Conservation (phyloP, 345 rosid species). For the Noccaea caerulescens region DNA sequence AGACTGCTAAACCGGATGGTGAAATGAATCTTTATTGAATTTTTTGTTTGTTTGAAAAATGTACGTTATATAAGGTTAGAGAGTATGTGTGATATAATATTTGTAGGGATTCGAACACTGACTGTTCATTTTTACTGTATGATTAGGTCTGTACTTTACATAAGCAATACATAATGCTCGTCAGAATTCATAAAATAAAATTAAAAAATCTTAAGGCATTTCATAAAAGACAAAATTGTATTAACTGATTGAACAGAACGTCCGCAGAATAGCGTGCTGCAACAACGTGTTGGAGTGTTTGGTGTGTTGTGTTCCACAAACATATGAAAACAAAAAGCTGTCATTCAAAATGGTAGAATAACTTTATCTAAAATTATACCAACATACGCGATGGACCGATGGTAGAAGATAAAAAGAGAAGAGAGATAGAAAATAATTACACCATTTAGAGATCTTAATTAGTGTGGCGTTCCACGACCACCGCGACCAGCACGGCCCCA, state of each 20-base stretch:
- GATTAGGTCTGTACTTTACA: neutral
- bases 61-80: constrained; percentile 14
- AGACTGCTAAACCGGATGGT: neutral
- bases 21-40: constrained; percentile 1
- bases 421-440: too few species aligned
- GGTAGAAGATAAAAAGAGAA: too few species aligned
- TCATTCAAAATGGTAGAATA: neutral
- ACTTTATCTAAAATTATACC: neutral
- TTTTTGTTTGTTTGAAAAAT: neutral
- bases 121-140: neutral
- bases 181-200: too few species aligned
- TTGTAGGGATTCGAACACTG: neutral
- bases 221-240: neutral
- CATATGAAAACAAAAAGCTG: neutral
- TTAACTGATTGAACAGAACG: neutral
- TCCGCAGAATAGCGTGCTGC: too few species aligned
- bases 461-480: too few species aligned
- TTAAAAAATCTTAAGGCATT: neutral
- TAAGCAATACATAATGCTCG: neutral
- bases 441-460: too few species aligned
- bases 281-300: constrained; percentile 8
- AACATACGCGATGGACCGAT: too few species aligned
- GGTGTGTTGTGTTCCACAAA: constrained; percentile 19
- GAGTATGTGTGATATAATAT: constrained; percentile 1
- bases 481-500: too few species aligned